Evolutionary conservation across 805 yeast species (phyloP), one percentile per base, ranked within the genome.

Genomic region (Soucietia sequanensis): DNA sequence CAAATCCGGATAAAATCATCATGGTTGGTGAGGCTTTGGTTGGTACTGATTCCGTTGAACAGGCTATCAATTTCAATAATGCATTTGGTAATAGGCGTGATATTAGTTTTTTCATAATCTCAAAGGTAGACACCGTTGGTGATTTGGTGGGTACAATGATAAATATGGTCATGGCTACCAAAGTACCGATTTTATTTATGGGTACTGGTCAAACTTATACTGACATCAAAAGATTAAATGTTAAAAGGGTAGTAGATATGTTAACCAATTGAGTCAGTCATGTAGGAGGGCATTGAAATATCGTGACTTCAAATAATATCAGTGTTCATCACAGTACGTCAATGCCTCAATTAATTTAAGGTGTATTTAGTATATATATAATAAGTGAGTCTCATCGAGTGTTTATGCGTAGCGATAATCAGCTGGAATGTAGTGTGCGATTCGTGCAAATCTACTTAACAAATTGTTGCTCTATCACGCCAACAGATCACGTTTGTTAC

Each of bases 11-110:
- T 62, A 91, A 87, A 58, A 91, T 91, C 50, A 90, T 91, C 54
- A 93, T 93, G 98, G 99, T 91, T 13, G 98, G 97, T 27, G 99
- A 91, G 61, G 99, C 99, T 0, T 68, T 91, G 24, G 98, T 91
- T 1, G 99, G 99, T 12, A 90, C 98, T 0, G 99, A 91, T 56
- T 87, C 97, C 1, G 97, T 93, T 3, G 84, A 84, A 59, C 99
- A 91, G 59, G 98, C 98, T 0, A 78, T 78, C 34, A 90, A 93
- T 56, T 91, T 91, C 68, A 90, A 91, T 56, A 78, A 80, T 48
- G 96, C 97, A 0, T 91, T 93, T 62, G 98, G 98, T 14, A 80
- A 81, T 37, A 76, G 72, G 24, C 69, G 98, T 35, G 72, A 76
- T 26, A 66, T 91, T 28, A 97, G 93, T 59, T 93, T 90, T 56